Percentiles rank a stretch among this genome's conserved stretches.
Evolutionary conservation across 257 asterid genomes (phyloP).

Genomic region (Jacaranda copaia): DNA sequence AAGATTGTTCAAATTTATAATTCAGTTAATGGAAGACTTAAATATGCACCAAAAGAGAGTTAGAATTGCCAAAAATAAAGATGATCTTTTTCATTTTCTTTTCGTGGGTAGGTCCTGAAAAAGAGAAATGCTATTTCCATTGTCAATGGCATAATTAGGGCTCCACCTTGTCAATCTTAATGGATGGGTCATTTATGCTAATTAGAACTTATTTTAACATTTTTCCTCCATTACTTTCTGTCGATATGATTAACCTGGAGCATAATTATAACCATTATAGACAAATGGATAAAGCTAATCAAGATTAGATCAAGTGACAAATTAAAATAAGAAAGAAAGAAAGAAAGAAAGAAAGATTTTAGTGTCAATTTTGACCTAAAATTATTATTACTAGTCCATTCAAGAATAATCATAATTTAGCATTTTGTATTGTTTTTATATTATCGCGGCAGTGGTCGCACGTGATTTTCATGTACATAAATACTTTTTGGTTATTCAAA

Average conservation of each 20-base stretch:
- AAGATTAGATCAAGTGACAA: slow-evolving; percentile 9
- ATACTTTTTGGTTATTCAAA: too few relatives aligned
- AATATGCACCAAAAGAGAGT: background rate
- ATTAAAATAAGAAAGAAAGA: background rate
- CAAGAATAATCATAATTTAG: too few relatives aligned
- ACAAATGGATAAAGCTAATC: slow-evolving; percentile 40
- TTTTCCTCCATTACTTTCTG: slow-evolving; percentile 27
- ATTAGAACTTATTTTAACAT: slow-evolving; percentile 25
- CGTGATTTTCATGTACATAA: too few relatives aligned
- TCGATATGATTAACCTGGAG: slow-evolving; percentile 31
- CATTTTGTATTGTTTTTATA: too few relatives aligned
- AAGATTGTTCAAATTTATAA: background rate
- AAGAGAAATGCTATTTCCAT: slow-evolving; percentile 30
- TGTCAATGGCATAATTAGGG: slow-evolving; percentile 43
- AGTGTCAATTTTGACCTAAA: background rate
- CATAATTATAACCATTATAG: slow-evolving; percentile 43
- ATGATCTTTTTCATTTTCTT: slow-evolving; percentile 26
- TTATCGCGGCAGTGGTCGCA: too few relatives aligned
- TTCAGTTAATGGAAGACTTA: background rate
- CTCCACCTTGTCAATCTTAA: slow-evolving; percentile 38
- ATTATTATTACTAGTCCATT: background rate
- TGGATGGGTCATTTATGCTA: slow-evolving; percentile 38
- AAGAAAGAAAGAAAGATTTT: background rate
- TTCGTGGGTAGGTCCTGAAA: slow-evolving; percentile 40
- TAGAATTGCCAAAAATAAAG: slow-evolving; percentile 27